Conservation (phyloP, 106 monocot genomes). For the Xerophyta viscosa region DNA sequence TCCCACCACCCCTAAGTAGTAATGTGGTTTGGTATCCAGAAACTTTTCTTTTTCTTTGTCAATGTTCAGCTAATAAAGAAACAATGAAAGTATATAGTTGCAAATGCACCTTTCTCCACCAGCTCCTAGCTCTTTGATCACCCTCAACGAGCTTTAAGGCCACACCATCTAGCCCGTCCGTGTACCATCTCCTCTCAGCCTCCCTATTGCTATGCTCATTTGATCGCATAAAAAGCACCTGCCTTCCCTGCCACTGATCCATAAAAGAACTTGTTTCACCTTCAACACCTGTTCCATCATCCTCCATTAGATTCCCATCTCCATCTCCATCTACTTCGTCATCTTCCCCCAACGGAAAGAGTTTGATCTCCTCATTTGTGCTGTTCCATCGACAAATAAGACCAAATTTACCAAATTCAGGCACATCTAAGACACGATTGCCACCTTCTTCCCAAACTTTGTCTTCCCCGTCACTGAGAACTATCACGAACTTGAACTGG, state of each 20-base stretch:
- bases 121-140: constrained; percentile 60
- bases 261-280: constrained; percentile 39
- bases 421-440: constrained; percentile 60
- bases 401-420: constrained; percentile 37
- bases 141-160: constrained; percentile 63
- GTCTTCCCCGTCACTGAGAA: constrained; percentile 18
- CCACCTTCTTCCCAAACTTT: constrained; percentile 67
- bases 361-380: constrained; percentile 42
- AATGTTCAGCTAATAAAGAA: no score
- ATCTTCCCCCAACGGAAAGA: constrained; percentile 9
- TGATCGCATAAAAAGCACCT: constrained; percentile 51
- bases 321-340: constrained; percentile 5
- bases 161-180: constrained; percentile 51
- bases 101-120: constrained; percentile 74
- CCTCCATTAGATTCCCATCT: not conserved
- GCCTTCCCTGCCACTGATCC: constrained; percentile 74
- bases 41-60: no score
- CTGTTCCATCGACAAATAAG: constrained; percentile 63
- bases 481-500: constrained; percentile 72
- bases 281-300: not conserved
- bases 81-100: no score
- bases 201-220: constrained; percentile 56
- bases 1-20: no score
- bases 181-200: constrained; percentile 53
- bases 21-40: no score